A percentile compares a stretch with the other conserved stretches of the same genome.
These are phyloP conservation scores for Solanum pimpinellifolium DNA, from an alignment of 257 asterid species.

Conservation along the genomic window DNA sequence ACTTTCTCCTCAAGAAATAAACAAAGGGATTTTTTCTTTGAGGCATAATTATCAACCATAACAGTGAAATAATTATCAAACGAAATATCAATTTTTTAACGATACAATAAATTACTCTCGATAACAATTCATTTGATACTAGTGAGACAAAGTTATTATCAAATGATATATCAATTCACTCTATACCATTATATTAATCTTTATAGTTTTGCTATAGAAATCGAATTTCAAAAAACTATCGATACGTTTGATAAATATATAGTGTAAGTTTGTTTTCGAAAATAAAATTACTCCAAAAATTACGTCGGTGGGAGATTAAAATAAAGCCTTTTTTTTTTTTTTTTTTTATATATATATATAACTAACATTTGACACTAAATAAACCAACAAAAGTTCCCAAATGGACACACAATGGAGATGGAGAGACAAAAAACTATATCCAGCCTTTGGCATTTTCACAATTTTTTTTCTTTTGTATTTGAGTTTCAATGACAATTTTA, in stretches of 20 bases:
- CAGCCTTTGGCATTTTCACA: constrained; percentile 17
- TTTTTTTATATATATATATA: neutral
- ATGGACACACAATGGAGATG: constrained; percentile 39
- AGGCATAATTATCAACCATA: neutral
- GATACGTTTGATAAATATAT: neutral
- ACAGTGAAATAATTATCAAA: neutral
- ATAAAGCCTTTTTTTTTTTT: neutral
- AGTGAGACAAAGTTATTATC: too few relatives aligned
- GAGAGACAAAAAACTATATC: constrained; percentile 25
- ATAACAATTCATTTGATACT: too few relatives aligned
- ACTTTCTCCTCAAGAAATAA: neutral
- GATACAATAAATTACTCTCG: too few relatives aligned
- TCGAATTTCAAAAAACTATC: neutral
- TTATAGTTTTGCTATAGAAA: too few relatives aligned
- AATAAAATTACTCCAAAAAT: neutral
- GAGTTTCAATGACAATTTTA: constrained; percentile 15
- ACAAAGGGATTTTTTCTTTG: neutral
- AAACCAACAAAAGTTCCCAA: neutral
- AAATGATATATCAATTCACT: too few relatives aligned
- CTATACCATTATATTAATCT: too few relatives aligned
- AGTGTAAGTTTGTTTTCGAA: neutral
- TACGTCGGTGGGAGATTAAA: neutral
- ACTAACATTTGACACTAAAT: neutral
- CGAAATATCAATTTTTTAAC: neutral
- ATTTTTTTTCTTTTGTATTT: constrained; percentile 18